A percentile compares a stretch with the other conserved stretches of the same genome.
phyloP scores from a whole-genome alignment of 495 filamentous ascomycete genomes.

The Penicillium lividum region DNA sequence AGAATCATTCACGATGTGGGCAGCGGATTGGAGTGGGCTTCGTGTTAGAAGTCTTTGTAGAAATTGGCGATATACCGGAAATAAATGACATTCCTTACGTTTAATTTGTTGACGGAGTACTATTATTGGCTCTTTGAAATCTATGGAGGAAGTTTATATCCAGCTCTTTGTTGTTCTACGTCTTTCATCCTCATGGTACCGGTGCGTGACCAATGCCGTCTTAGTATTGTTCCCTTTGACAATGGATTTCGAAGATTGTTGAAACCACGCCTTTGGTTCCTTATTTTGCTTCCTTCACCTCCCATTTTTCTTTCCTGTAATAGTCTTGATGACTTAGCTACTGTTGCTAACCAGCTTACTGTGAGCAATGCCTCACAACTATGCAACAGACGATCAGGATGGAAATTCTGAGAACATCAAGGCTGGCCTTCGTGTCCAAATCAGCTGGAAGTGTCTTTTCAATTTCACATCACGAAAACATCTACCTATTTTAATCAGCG shows the following conservation, averaged over 20 bases:
- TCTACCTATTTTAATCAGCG: constrained; percentile 49
- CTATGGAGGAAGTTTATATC: not conserved
- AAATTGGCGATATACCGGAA: constrained; percentile 25
- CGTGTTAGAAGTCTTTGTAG: constrained; percentile 2
- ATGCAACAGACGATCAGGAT: not conserved
- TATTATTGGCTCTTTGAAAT: not conserved
- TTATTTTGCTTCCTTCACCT: not conserved
- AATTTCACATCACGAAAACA: constrained; percentile 69
- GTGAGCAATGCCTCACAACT: not conserved
- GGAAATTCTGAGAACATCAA: not conserved
- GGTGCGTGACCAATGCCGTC: not conserved
- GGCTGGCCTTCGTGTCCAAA: constrained; percentile 7
- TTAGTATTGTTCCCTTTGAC: constrained; percentile 15
- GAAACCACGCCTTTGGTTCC: not conserved
- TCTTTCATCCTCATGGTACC: not conserved
- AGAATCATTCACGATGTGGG: not conserved
- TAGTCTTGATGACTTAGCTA: not conserved
- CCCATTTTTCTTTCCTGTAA: too few relatives aligned
- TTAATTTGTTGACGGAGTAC: not conserved
- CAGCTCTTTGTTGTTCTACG: not conserved
- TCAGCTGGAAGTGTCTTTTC: constrained; percentile 62
- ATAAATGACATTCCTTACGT: constrained; percentile 14
- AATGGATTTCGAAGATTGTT: constrained; percentile 1
- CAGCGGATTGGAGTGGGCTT: not conserved
- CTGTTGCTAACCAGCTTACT: not conserved